phyloP scores from a whole-genome alignment of 495 filamentous ascomycete species.

The Aspergillus olivimuriae region DNA sequence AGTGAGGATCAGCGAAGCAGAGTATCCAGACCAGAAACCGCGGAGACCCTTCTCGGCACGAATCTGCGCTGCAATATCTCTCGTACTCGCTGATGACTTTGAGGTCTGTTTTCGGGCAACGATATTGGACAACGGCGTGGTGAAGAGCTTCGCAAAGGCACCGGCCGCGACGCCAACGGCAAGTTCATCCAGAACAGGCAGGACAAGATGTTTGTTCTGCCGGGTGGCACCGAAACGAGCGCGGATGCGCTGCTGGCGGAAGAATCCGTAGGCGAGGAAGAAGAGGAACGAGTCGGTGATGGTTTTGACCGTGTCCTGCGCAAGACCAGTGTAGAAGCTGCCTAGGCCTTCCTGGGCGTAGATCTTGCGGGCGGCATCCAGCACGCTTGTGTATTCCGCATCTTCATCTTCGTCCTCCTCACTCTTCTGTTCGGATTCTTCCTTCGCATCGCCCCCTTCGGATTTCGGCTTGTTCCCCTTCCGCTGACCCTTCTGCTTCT shows the following conservation, averaged over 20 bases:
- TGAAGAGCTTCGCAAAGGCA: slow-evolving; percentile 68
- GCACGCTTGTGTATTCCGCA: slow-evolving; percentile 52
- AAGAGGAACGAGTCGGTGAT: slow-evolving; percentile 76
- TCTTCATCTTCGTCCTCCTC: slow-evolving; percentile 34
- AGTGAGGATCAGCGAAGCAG: slow-evolving; percentile 70
- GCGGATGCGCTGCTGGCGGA: slow-evolving; percentile 56
- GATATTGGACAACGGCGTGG: slow-evolving; percentile 77
- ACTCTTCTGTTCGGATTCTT: slow-evolving; percentile 10
- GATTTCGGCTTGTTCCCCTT: neutral
- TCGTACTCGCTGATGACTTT: slow-evolving; percentile 40
- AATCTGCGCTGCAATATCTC: slow-evolving; percentile 59
- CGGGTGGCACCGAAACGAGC: slow-evolving; percentile 25
- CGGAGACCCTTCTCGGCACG: slow-evolving; percentile 60
- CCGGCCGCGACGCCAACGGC: slow-evolving; percentile 72
- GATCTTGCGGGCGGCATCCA: slow-evolving; percentile 67
- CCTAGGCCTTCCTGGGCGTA: slow-evolving; percentile 60
- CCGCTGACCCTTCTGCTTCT: slow-evolving; percentile 43
- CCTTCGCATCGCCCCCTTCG: no score
- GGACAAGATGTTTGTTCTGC: slow-evolving; percentile 36
- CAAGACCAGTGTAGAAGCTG: slow-evolving; percentile 71
- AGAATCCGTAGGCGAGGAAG: slow-evolving; percentile 72
- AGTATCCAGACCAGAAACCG: slow-evolving; percentile 91
- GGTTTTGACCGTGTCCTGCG: slow-evolving; percentile 65
- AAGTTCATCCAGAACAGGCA: slow-evolving; percentile 68
- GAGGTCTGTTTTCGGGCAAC: slow-evolving; percentile 76